Percentiles rank a stretch among this genome's conserved stretches.
phyloP scores from a whole-genome alignment of 345 rosid species.

The Angophora floribunda region DNA sequence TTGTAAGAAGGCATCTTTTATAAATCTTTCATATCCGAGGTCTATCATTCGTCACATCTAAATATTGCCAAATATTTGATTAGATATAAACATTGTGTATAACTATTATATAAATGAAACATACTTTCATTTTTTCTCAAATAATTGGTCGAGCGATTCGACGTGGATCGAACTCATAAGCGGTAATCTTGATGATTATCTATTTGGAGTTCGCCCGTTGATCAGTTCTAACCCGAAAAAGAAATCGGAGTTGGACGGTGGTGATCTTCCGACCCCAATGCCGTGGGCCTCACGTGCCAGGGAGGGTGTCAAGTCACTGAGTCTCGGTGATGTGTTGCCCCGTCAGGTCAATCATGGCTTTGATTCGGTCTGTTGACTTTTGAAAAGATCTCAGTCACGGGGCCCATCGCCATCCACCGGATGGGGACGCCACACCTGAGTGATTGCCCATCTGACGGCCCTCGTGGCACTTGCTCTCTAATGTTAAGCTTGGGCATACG shows the following conservation, averaged over 20 bases:
- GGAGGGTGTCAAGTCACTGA: background rate
- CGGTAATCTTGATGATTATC: background rate
- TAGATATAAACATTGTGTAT: background rate
- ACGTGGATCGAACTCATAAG: background rate
- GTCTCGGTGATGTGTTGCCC: background rate
- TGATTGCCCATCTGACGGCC: background rate
- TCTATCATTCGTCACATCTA: background rate
- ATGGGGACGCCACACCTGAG: background rate
- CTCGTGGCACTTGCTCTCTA: background rate
- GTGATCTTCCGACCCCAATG: background rate
- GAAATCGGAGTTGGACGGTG: background rate
- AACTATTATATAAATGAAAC: background rate
- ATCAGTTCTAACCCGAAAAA: background rate
- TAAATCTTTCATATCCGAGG: rapidly evolving
- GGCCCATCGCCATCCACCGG: background rate
- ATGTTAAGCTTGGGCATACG: background rate
- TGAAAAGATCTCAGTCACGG: background rate
- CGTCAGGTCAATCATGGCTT: background rate
- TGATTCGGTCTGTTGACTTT: background rate
- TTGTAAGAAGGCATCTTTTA: background rate
- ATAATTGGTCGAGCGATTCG: background rate
- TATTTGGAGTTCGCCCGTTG: background rate
- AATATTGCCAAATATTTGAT: background rate
- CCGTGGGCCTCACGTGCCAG: background rate
- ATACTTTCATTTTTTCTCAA: background rate